Base-by-base conservation (phyloP, 1,284 basidiomycete genomes). In the Apiotrichum gamsii region DNA sequence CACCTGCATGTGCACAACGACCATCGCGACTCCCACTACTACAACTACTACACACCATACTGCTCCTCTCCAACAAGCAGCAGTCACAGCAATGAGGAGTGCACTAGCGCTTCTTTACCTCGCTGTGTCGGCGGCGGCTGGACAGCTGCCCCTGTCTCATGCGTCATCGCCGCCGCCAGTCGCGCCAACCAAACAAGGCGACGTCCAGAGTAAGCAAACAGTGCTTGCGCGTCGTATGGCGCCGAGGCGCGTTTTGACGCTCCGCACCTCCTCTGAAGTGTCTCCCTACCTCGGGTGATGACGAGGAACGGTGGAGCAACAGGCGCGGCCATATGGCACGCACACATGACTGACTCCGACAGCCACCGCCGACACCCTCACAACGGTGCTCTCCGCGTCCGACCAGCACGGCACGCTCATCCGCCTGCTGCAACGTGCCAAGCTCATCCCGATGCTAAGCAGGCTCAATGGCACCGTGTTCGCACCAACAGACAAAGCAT, bases 401-500 rank as follows among this genome's bases (percentile, higher is more conserved):
- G 74, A 80, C 3, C 82, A 95, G 67, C 93, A 91, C 67, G 77
- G 82, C 1, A 84, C 82, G 35, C 77, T 98, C 21, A 74, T 98
- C 13, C 73, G 73, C 34, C 80, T 97, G 8, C 77, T 98, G 8
- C 91, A 96, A 69, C 80, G 82, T 11, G 81, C 93, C 3, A 83
- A 84, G 50, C 82, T 97, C 49, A 82, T 99, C 39, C 95, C 95
- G 0, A 89, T 89, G 9, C 77, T 99, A 56, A 95, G 94, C 67
- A 80, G 77, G 54, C 81, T 98, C 44, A 82, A 78, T 31, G 80
- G 80, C 62, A 95, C 94, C 14, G 70, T 99, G 42, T 95, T 96
- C 61, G 95, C 95, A 1, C 95, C 95, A 0, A 96, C 89, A 15
- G 91, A 99, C 72, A 82, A 87, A 51, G 93, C 93, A 13, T 84